phyloP scores from a whole-genome alignment of 176 grass and related monocot genomes.

The Zizania latifolia region DNA sequence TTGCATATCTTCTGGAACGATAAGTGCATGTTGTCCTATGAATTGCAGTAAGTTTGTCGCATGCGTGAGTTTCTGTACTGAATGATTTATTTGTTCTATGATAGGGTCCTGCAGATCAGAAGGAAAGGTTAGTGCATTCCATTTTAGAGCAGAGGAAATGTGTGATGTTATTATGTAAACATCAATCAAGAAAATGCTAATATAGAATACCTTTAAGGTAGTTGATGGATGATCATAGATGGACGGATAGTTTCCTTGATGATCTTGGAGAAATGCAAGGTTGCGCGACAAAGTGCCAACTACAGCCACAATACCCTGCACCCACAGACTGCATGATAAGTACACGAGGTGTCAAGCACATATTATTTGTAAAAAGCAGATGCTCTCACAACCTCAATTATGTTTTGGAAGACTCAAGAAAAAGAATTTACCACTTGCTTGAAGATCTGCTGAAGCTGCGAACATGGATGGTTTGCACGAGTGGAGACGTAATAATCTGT shows the following conservation, averaged over 20 bases:
- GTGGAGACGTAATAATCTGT: conserved; percentile 86
- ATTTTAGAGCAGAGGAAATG: neutral
- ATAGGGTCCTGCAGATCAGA: conserved; percentile 66
- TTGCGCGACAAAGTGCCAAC: conserved; percentile 86
- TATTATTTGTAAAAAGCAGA: neutral
- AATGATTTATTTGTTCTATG: conserved; percentile 92
- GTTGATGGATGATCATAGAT: conserved; percentile 89
- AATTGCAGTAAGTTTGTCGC: conserved; percentile 86
- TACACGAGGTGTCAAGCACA: neutral
- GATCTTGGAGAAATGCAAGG: conserved; percentile 71
- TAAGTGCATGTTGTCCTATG: conserved; percentile 76
- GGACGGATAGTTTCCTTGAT: conserved; percentile 59
- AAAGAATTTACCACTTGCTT: conserved; percentile 88
- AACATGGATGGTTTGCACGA: conserved; percentile 87
- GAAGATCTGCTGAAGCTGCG: conserved; percentile 86
- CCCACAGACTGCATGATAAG: conserved; percentile 10
- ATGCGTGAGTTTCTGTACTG: conserved; percentile 73
- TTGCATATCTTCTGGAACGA: conserved; percentile 44
- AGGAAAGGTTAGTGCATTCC: neutral
- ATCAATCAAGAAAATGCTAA: neutral
- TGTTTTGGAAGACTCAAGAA: neutral
- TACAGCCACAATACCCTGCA: conserved; percentile 87
- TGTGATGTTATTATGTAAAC: neutral
- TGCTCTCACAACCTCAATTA: neutral
- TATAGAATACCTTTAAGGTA: conserved; percentile 49